Base-by-base conservation (phyloP, 2,329 filamentous ascomycete species). In the Fusarium sp. region DNA sequence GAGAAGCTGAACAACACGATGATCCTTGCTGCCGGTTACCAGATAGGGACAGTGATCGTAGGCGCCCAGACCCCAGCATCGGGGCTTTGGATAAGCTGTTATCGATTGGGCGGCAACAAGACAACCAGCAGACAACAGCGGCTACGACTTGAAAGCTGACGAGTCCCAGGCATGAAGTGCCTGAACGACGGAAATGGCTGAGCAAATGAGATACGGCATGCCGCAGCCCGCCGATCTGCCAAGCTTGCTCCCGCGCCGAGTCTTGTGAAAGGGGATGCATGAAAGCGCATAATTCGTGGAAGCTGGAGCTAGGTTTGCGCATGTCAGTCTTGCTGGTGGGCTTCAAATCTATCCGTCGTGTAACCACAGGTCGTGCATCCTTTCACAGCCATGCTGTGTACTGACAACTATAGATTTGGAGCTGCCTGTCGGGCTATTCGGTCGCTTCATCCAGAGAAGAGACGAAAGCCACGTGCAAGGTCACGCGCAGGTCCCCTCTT, bases 181-280 rank as follows among this genome's bases (percentile, higher is more conserved):
- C 22, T 62, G 56, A 18, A 29, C n/a, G 29, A 40, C 22, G 40
- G 13, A 59, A 50, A 20, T 38, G 40, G n/a, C 35, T 27, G 42
- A 62, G 47, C 65, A 69, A 58, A 42, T 57, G 40, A 60, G 50
- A 38, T 57, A 38, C 42, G 25, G 27, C 45, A 56, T 54, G 60
- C 40, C 35, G 60, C 57, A 57, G 59, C 59, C 57, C 57, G 47
- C n/a, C 69, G 60, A 67, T 67, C 63, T 65, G 27, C 56, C 62
- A 58, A 63, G 47, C 38, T 64, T 29, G 27, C 54, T 66, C 59
- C 63, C 38, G 63, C 50, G 56, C 54, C 59, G 33, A 66, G 58
- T 60, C 59, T 54, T 40, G 38, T 42, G 36, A 42, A 66, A 29
- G 50, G 56, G 22, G n/a, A 40, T 33, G 20, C 33, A 67, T 58